Percentiles rank a stretch among this genome's conserved stretches.
These are phyloP conservation scores for Olyra latifolia DNA, from an alignment of 176 grass and related monocot species.

Conservation along the genomic window DNA sequence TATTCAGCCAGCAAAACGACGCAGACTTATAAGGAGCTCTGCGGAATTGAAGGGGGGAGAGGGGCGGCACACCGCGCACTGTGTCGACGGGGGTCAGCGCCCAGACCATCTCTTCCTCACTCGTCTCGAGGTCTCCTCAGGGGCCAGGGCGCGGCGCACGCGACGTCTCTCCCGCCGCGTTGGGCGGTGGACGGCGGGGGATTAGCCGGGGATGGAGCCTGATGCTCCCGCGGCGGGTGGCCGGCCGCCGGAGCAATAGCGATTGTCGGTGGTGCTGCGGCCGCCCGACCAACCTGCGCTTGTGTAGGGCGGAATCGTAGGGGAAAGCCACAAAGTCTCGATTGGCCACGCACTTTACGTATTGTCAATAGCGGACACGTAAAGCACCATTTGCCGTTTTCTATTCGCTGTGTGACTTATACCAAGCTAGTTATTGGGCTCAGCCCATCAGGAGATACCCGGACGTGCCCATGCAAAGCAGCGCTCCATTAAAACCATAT, in stretches of 20 bases:
- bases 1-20: slow-evolving; percentile 11
- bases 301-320: not conserved
- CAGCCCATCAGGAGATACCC: not conserved
- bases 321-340: not conserved
- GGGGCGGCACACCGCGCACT: slow-evolving; percentile 45
- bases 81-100: slow-evolving; percentile 62
- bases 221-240: slow-evolving; percentile 23
- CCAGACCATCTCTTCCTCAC: slow-evolving; percentile 66
- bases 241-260: slow-evolving; percentile 17
- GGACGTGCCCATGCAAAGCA: too few relatives aligned
- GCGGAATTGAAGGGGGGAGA: not conserved
- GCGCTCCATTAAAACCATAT: too few relatives aligned
- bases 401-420: not conserved
- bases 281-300: not conserved
- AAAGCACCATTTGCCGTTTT: not conserved
- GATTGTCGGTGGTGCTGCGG: not conserved
- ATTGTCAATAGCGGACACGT: not conserved
- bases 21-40: not conserved
- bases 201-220: not conserved
- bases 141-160: not conserved
- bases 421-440: not conserved
- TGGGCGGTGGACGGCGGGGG: not conserved
- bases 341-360: not conserved
- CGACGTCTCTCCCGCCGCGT: not conserved
- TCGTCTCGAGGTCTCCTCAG: not conserved